Conservation (phyloP, 768 basidiomycete species). For the Serendipita sp. region DNA sequence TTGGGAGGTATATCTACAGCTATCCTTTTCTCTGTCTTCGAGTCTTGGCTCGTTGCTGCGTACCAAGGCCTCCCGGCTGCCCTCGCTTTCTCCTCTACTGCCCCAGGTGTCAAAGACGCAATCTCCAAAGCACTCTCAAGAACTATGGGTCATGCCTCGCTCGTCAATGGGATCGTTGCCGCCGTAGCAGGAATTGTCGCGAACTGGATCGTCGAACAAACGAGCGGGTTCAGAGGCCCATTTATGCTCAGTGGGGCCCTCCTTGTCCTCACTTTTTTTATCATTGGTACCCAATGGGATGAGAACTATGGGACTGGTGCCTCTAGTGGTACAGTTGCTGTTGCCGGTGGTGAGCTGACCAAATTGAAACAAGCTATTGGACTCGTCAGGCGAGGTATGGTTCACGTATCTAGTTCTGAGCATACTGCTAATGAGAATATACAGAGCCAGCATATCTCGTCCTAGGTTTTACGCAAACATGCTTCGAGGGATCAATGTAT, state of each 20-base stretch:
- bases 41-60: slow-evolving; percentile 60
- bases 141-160: slow-evolving; percentile 57
- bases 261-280: slow-evolving; percentile 35
- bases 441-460: slow-evolving; percentile 44
- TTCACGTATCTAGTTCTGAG: not conserved
- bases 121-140: slow-evolving; percentile 32
- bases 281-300: slow-evolving; percentile 41
- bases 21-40: slow-evolving; percentile 59
- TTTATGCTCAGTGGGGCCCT: slow-evolving; percentile 47
- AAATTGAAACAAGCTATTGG: slow-evolving; percentile 39
- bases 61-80: slow-evolving; percentile 32
- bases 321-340: slow-evolving; percentile 14
- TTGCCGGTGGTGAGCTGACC: slow-evolving; percentile 32
- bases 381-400: slow-evolving; percentile 35
- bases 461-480: slow-evolving; percentile 58
- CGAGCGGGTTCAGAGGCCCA: slow-evolving; percentile 39
- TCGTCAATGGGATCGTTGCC: slow-evolving; percentile 59
- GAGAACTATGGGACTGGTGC: slow-evolving; percentile 51
- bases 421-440: not conserved
- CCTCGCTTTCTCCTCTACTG: not conserved
- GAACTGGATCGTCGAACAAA: slow-evolving; percentile 42
- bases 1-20: slow-evolving; percentile 58
- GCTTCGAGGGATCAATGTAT: slow-evolving; percentile 75
- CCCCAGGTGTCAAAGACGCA: not conserved
- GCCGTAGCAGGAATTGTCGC: slow-evolving; percentile 47